Evolutionary conservation across 2,329 filamentous ascomycete species (phyloP), one percentile per base, ranked within the genome.

Genomic region (Venturia carpophila): DNA sequence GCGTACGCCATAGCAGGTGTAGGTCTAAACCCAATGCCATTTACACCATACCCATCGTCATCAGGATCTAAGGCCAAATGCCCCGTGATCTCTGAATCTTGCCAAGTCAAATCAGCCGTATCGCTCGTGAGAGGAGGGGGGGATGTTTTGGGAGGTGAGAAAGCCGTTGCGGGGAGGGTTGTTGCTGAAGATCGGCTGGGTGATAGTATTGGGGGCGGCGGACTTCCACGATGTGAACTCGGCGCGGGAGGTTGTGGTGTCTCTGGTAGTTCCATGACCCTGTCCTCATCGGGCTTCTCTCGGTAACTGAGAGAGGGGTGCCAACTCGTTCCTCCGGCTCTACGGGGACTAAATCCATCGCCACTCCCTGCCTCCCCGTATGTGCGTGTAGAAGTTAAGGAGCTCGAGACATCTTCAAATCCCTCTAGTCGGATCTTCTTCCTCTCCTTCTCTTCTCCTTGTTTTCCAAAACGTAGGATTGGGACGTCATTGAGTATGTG

Each of bases 31-130:
- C 85, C 85, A 65, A 87, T 79, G 1, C 85, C 85, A 69, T 87
- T 87, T 68, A 87, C 81, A 5, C 85, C 85, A 64, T 83, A 83
- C 3, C 84, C 84, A 71, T 87, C 85, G 70, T 87, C 84, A 47
- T 80, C 81, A 7, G 82, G 81, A 64, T 85, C 82, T 5, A 75
- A 78, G 24, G 75, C 76, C 41, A 79, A 71, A 69, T 86, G 82
- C 17, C 84, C 84, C 5, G 84, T 87, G 70, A 87, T 87, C 70
- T 87, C 85, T 45, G 78, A 78, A 68, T 84, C 82, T 69, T 82
- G 81, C 85, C 85, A 87, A 5, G 63, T 45, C 15, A 64, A 47
- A 13, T 45, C 27, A n/a, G 34, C 30, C 15, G 13, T 62, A 1
- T 43, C 42, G 60, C 37, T 60, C 5, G 17, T 3, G 19, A 21